A percentile compares a stretch with the other conserved stretches of the same genome.
Conservation (phyloP, 2,329 filamentous ascomycete genomes). For the Clonostachys rosea region DNA sequence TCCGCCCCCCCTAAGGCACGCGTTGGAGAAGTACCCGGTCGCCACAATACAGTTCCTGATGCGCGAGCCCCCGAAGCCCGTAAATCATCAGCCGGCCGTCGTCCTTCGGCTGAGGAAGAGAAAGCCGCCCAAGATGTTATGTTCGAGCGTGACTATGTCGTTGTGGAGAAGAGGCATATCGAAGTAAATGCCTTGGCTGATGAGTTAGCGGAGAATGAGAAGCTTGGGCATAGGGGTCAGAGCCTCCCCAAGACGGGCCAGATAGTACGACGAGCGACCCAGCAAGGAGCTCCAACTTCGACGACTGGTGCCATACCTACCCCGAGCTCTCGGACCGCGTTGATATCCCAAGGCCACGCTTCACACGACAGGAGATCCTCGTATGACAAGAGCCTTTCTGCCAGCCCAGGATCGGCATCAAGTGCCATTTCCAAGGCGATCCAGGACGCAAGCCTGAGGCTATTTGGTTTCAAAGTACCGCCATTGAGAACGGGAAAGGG, state of each 20-base stretch:
- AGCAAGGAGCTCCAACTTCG: slow-evolving; percentile 67
- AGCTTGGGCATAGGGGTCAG: slow-evolving; percentile 43
- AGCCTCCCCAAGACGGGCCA: slow-evolving; percentile 52
- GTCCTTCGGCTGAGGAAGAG: slow-evolving; percentile 54
- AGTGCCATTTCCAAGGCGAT: slow-evolving; percentile 94
- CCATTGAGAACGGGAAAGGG: slow-evolving; percentile 60
- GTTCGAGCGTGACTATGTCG: slow-evolving; percentile 89
- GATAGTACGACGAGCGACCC: slow-evolving; percentile 72
- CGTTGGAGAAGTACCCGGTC: slow-evolving; percentile 10
- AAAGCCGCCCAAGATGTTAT: slow-evolving; percentile 80
- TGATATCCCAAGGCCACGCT: slow-evolving; percentile 65
- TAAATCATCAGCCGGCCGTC: slow-evolving; percentile 11
- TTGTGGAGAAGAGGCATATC: slow-evolving; percentile 91
- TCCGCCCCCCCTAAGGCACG: slow-evolving; percentile 41
- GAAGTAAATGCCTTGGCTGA: slow-evolving; percentile 97
- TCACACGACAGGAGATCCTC: slow-evolving; percentile 74
- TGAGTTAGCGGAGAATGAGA: slow-evolving; percentile 82
- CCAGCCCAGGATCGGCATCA: slow-evolving; percentile 66
- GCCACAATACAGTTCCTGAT: neutral
- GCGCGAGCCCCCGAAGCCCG: neutral
- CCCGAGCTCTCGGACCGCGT: slow-evolving; percentile 59
- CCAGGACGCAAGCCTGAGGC: slow-evolving; percentile 78
- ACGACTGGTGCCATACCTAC: slow-evolving; percentile 64
- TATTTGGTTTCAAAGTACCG: slow-evolving; percentile 68
- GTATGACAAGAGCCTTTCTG: slow-evolving; percentile 72